A percentile compares a stretch with the other conserved stretches of the same genome.
Conservation (phyloP, 495 filamentous ascomycete species). For the Monascus purpureus region DNA sequence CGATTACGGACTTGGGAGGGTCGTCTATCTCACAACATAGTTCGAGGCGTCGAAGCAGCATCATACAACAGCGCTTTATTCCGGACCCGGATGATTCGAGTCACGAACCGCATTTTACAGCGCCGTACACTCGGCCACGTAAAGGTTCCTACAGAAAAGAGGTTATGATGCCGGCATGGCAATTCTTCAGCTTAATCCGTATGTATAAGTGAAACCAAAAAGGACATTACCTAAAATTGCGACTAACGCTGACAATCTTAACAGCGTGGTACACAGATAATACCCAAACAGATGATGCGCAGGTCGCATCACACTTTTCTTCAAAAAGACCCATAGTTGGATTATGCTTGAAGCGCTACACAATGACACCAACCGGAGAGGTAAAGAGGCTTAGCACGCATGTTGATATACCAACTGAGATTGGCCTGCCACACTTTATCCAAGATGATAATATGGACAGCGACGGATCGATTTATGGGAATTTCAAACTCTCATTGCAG, state of each 20-base stretch:
- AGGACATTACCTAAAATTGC: neutral
- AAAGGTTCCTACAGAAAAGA: conserved; percentile 53
- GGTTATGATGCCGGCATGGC: conserved; percentile 93
- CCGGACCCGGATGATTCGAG: conserved; percentile 27
- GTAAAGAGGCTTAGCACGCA: conserved; percentile 59
- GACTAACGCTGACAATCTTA: conserved; percentile 19
- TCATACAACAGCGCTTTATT: conserved; percentile 47
- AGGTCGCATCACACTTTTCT: conserved; percentile 60
- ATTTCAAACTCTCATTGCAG: conserved; percentile 82
- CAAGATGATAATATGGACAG: conserved; percentile 56
- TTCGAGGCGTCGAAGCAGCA: conserved; percentile 40
- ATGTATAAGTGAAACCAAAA: conserved; percentile 9
- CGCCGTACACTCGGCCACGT: conserved; percentile 12
- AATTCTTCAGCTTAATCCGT: conserved; percentile 88
- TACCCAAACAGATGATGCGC: conserved; percentile 51
- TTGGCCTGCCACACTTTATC: conserved; percentile 81
- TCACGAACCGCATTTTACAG: conserved; percentile 10
- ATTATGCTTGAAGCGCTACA: conserved; percentile 85
- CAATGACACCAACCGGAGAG: conserved; percentile 52
- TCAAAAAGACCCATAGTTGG: conserved; percentile 70
- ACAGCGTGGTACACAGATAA: conserved; percentile 55
- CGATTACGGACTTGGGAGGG: conserved; percentile 13
- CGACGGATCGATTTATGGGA: conserved; percentile 52
- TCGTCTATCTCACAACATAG: conserved; percentile 8
- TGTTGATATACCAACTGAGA: conserved; percentile 84